These are phyloP conservation scores for Metschnikowia lochheadii DNA, from an alignment of 805 yeast genomes.

Conservation along the genomic window DNA sequence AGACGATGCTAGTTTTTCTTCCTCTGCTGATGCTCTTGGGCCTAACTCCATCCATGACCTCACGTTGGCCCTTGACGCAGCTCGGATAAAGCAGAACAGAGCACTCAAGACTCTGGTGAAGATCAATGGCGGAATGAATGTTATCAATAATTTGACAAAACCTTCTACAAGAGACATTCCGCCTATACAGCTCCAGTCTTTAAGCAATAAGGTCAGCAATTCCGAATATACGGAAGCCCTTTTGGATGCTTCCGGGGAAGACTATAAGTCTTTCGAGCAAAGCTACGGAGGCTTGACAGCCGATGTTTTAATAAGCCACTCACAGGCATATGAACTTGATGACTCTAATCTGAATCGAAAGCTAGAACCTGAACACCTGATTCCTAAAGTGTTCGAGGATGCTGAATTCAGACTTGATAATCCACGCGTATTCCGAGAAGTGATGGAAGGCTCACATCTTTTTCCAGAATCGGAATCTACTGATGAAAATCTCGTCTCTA, in stretches of 20 bases:
- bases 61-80: slow-evolving; percentile 56
- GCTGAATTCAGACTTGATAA: slow-evolving; percentile 77
- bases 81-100: slow-evolving; percentile 33
- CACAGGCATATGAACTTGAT: slow-evolving; percentile 17
- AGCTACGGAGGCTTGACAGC: slow-evolving; percentile 36
- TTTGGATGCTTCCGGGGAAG: slow-evolving; percentile 20
- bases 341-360: slow-evolving; percentile 7
- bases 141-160: slow-evolving; percentile 43
- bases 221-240: slow-evolving; percentile 20
- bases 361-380: slow-evolving; percentile 13
- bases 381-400: slow-evolving; percentile 70
- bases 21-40: slow-evolving; percentile 52
- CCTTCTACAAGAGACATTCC: slow-evolving; percentile 88
- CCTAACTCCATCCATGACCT: slow-evolving; percentile 76
- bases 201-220: slow-evolving; percentile 23
- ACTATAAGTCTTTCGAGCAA: slow-evolving; percentile 34
- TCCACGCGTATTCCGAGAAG: slow-evolving; percentile 76
- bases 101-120: slow-evolving; percentile 32
- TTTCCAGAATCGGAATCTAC: slow-evolving; percentile 22
- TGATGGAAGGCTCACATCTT: slow-evolving; percentile 56
- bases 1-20: slow-evolving; percentile 18
- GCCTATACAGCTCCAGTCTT: slow-evolving; percentile 53
- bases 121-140: slow-evolving; percentile 41
- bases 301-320: slow-evolving; percentile 31
- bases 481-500: slow-evolving; percentile 32